Evolutionary conservation across 164 flowering plant genomes (phyloP), one percentile per base, ranked within the genome.

Genomic region (Houttuynia cordata): DNA sequence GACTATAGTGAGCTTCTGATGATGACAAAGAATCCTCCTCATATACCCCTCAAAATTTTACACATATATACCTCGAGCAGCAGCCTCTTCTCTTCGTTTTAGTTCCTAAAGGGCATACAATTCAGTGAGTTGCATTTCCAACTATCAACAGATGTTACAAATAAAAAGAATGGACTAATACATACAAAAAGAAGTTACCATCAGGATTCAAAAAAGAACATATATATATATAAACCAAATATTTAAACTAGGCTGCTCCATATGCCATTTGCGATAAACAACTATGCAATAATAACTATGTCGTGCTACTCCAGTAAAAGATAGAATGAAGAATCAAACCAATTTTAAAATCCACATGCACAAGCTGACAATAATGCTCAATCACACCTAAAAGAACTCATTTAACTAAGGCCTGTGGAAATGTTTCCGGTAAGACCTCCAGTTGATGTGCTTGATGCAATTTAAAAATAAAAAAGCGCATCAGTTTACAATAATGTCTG

Each of bases 11-110:
- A 45, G 49, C 49, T 45, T 45, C 14, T 12, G 2, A 12, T 8
- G 17, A 17, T 7, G 49, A 45, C 17, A 12, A 12, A 45, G 49
- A 45, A 45, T 45, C 12, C 12, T 8, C 49, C 49, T 12, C 49
- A 12, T 41, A 8, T 45, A 45, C 49, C 49, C 13, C 49, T 45
- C 49, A 45, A 12, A 45, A 12, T 8, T 45, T 45, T 30, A 30
- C 2, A 30, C 6, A 45, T 45, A 58, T 37, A 51, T 73, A 93
- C 99, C 99, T 72, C 89, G 81, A 61, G 91, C 84, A 49, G 85
- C 95, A 71, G 97, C 97, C 57, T 94, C 99, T 80, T 94, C 97
- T 79, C 73, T 88, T 71, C 97, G 73, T 73, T 74, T 88, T 25
- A 94, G 70, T 40, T 81, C 96, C 97, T 93, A 73, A 45, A 45